A percentile compares a stretch with the other conserved stretches of the same genome.
These are phyloP conservation scores for Escallonia herrerae DNA, from an alignment of 129 eudicot species.

Conservation along the genomic window DNA sequence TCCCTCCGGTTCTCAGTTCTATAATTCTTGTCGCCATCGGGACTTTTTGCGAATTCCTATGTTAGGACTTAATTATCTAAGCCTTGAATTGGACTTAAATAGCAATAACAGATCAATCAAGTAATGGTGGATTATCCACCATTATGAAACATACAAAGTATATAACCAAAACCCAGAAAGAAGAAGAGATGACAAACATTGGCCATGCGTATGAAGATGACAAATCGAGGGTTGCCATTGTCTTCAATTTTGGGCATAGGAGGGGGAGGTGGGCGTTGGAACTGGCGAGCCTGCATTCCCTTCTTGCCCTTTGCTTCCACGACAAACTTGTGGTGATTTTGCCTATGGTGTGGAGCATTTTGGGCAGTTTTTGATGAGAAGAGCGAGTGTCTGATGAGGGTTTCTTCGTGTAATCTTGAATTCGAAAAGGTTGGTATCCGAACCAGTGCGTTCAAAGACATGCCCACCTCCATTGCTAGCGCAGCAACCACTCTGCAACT, in stretches of 20 bases:
- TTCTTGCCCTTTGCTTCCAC: constrained; percentile 87
- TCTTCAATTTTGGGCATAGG: constrained; percentile 92
- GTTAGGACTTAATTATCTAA: no score
- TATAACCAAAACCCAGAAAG: neutral
- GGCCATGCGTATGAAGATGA: constrained; percentile 87
- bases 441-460: constrained; percentile 59
- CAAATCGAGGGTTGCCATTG: constrained; percentile 94
- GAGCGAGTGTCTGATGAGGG: constrained; percentile 43
- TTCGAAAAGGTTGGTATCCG: constrained; percentile 28
- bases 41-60: no score
- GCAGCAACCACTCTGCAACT: neutral
- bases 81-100: no score
- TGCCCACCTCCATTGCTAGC: constrained; percentile 59
- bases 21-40: no score
- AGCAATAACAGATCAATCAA: no score
- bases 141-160: no score
- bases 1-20: no score
- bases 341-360: constrained; percentile 7
- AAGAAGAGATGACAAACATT: constrained; percentile 43
- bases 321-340: constrained; percentile 28
- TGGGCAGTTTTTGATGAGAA: constrained; percentile 22
- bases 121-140: no score
- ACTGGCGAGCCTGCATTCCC: constrained; percentile 76
- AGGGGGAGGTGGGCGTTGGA: constrained; percentile 49
- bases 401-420: constrained; percentile 37